Percentiles rank a stretch among this genome's conserved stretches.
phyloP scores from a whole-genome alignment of 2,329 filamentous ascomycete genomes.

The Hypoxylon sp. region DNA sequence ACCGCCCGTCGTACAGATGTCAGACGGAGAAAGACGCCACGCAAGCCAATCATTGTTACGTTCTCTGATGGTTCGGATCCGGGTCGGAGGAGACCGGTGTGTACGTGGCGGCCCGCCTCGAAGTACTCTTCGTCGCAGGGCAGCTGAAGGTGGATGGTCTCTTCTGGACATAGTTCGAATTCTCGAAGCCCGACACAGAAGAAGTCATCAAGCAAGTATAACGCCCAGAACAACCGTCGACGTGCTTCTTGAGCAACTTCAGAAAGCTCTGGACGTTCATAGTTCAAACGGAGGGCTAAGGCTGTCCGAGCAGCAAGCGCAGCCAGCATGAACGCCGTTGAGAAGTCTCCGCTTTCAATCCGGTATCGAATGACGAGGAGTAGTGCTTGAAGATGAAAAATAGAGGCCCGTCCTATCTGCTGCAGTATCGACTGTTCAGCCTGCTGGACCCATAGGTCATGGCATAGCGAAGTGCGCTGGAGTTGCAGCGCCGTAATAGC shows the following conservation, averaged over 20 bases:
- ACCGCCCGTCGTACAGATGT: slow-evolving; percentile 49
- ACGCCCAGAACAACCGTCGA: slow-evolving; percentile 58
- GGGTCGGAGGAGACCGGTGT: slow-evolving; percentile 47
- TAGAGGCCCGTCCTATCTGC: slow-evolving; percentile 54
- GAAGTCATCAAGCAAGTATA: slow-evolving; percentile 59
- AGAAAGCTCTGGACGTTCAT: slow-evolving; percentile 56
- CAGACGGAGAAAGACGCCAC: slow-evolving; percentile 48
- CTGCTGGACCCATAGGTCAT: slow-evolving; percentile 52
- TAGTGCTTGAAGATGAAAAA: slow-evolving; percentile 54
- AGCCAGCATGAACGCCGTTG: slow-evolving; percentile 57
- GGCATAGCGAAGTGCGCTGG: slow-evolving; percentile 43
- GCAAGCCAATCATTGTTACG: slow-evolving; percentile 43
- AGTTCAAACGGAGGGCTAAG: slow-evolving; percentile 58
- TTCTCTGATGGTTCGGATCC: slow-evolving; percentile 40
- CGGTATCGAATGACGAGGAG: slow-evolving; percentile 54
- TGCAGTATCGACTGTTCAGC: slow-evolving; percentile 55
- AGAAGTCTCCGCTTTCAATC: slow-evolving; percentile 54
- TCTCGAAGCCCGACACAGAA: slow-evolving; percentile 60
- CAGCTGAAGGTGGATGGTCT: slow-evolving; percentile 58
- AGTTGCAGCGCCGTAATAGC: slow-evolving; percentile 55
- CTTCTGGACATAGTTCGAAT: slow-evolving; percentile 59
- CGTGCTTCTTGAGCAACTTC: slow-evolving; percentile 57
- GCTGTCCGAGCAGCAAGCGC: slow-evolving; percentile 57
- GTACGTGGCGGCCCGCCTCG: slow-evolving; percentile 45
- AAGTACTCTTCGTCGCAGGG: slow-evolving; percentile 56